Conservation (phyloP, 305 asterid species). For the Plantago rigida region DNA sequence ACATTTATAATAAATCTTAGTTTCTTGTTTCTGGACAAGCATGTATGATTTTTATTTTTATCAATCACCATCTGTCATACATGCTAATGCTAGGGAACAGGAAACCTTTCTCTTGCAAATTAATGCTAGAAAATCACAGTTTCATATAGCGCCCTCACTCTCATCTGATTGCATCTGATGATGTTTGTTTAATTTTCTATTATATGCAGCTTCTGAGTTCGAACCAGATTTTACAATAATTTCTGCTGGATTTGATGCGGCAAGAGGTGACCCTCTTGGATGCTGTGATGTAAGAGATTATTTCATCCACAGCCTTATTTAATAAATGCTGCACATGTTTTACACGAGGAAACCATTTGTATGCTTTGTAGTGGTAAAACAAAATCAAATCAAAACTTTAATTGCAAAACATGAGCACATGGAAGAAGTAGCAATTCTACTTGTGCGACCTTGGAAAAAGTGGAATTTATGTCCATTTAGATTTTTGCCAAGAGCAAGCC, state of each 20-base stretch:
- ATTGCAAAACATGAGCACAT: not conserved
- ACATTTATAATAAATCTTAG: not conserved
- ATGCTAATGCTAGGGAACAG: constrained; percentile 8
- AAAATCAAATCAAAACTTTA: not conserved
- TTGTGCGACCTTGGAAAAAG: not conserved
- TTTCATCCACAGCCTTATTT: constrained; percentile 5
- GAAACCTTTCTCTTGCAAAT: constrained; percentile 14
- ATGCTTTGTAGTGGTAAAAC: not conserved
- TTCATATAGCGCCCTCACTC: constrained; percentile 17
- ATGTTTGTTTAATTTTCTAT: constrained; percentile 22
- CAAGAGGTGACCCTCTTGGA: constrained; percentile 97
- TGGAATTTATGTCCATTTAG: not conserved
- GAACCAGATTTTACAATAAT: constrained; percentile 86
- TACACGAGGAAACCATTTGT: not conserved
- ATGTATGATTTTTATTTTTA: not conserved
- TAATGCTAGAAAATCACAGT: constrained; percentile 13
- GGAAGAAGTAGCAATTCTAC: not conserved
- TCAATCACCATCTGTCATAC: constrained; percentile 8
- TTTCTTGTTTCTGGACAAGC: constrained; percentile 15
- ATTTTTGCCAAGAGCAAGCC: not conserved
- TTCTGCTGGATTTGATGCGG: constrained; percentile 99
- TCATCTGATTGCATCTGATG: constrained; percentile 26
- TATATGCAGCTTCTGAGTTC: constrained; percentile 70
- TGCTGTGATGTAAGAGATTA: constrained; percentile 70
- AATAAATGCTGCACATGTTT: constrained; percentile 7